Base-by-base conservation (phyloP, 108 stramenopile genomes). In the Cylindrotheca fusiformis region DNA sequence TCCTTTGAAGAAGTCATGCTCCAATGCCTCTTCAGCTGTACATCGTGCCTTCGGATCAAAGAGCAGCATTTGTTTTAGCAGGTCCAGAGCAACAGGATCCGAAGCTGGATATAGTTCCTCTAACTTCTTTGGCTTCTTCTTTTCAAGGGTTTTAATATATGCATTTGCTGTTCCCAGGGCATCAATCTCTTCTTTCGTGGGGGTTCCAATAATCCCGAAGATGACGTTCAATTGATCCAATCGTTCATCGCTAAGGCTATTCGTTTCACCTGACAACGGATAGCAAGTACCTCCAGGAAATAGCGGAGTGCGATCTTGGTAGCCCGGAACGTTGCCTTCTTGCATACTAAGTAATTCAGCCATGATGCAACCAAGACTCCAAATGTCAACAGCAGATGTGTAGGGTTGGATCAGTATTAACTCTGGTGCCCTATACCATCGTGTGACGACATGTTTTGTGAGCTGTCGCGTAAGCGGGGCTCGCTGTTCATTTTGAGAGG, bases 391-490 rank as follows among this genome's bases (percentile, higher is more conserved):
- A 1, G 96, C 96, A 8, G 87, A 86, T 30, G 92, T 85, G 78
- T 99, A 99, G 0, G 96, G 94, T 67, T 97, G 93, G 56, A 96
- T 84, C 29, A 99, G 70, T 49, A 98, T 97, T 26, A 98, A 74
- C 70, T 99, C 99, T 8, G 99, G 99, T 22, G 98, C 97, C 27
- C 99, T 77, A 75, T 99, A 99, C 99, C 99, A 99, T 14, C 99
- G 76, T 24, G 97, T 98, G 14, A 98, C 99, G 29, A 99, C 99
- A 74, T 99, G 97, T 71, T 96, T 96, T 24, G 98, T 99, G 44
- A 98, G 79, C 56, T 97, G 91, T 27, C 95, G 81, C 10, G 88
- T 90, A 26, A 96, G 77, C 2, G 80, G 70, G 8, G 67, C 58
- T 60, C 64, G 45, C 60, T 69, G 52, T 36, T n/a, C n/a, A n/a